Evolutionary conservation across 2,329 filamentous ascomycete species (phyloP), one percentile per base, ranked within the genome.

Genomic region (Chrysoporthe austroafricana): DNA sequence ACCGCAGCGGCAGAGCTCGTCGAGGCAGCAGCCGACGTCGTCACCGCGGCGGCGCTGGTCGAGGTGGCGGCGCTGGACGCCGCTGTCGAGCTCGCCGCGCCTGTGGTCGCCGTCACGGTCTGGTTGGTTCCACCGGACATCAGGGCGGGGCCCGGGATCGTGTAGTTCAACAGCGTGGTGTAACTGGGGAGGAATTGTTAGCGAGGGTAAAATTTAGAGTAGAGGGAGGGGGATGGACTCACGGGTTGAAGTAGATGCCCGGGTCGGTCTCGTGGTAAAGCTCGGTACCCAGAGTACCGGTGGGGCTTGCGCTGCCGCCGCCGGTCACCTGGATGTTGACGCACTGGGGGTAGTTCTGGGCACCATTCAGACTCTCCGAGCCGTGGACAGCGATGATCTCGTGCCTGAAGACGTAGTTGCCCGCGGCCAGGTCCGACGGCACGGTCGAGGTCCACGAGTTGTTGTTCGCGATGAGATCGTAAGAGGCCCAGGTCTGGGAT

Each of bases 331-430:
- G 75, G 48, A 83, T 74, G 73, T 83, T 83, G 64, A 82, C 73
- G 72, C 83, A 85, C 75, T 82, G 79, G 8, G 82, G 82, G 72
- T 85, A 84, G 64, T 78, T 76, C 75, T 85, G 82, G 1, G 82
- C 81, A 36, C 81, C 81, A 68, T 81, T 79, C 70, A 81, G 77
- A 34, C 72, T 62, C 44, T 74, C 72, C 0, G 76, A 79, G 16
- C 76, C 73, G 70, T 85, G 83, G 46, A 84, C 76, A 4, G 82
- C 83, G 69, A 85, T 79, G 66, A 84, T 81, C 74, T 85, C 83
- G 73, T 84, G 82, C 13, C 83, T 78, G 62, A 85, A 73, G 46
- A 85, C 80, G 73, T 85, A 85, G 72, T 78, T 74, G 36, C 79
- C 79, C 5, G 78, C 70, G 43, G 75, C 76, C 63, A 80, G 73